Percentiles rank a stretch among this genome's conserved stretches.
phyloP scores from a whole-genome alignment of 1,284 basidiomycete species.

The Cutaneotrichosporon spelunceum region DNA sequence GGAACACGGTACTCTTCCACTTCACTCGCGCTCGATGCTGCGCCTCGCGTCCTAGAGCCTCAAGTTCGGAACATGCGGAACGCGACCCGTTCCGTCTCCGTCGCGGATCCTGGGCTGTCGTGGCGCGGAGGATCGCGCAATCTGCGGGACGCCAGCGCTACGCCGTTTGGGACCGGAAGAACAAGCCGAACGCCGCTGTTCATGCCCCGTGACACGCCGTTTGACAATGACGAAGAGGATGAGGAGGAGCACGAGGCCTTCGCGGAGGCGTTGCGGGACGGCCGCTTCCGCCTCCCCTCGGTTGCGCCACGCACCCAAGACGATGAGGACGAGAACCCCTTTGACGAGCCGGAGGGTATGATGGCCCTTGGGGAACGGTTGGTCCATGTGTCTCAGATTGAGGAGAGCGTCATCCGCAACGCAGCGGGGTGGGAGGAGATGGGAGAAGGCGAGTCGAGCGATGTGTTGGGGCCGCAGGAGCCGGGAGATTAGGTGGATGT shows the following conservation, averaged over 20 bases:
- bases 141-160: slow-evolving; percentile 14
- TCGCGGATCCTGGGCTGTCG: slow-evolving; percentile 19
- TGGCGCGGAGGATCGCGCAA: slow-evolving; percentile 22
- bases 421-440: slow-evolving; percentile 47
- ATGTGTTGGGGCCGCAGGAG: slow-evolving; percentile 45
- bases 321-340: slow-evolving; percentile 43
- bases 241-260: slow-evolving; percentile 48
- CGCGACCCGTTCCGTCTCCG: slow-evolving; percentile 37
- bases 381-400: slow-evolving; percentile 43
- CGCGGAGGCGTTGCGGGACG: slow-evolving; percentile 37
- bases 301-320: slow-evolving; percentile 39
- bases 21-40: slow-evolving; percentile 27
- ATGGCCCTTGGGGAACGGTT: slow-evolving; percentile 41
- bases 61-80: slow-evolving; percentile 41
- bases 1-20: slow-evolving; percentile 37
- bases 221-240: slow-evolving; percentile 47
- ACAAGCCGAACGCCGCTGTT: slow-evolving; percentile 38
- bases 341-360: slow-evolving; percentile 48
- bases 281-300: slow-evolving; percentile 39
- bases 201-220: slow-evolving; percentile 43
- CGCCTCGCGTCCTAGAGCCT: slow-evolving; percentile 4
- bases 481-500: slow-evolving; percentile 32
- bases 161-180: slow-evolving; percentile 21
- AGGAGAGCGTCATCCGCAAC: slow-evolving; percentile 40
- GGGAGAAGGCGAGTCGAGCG: slow-evolving; percentile 42